A percentile compares a stretch with the other conserved stretches of the same genome.
These are phyloP conservation scores for Pseudopyricularia cyperi DNA, from an alignment of 2,329 filamentous ascomycete genomes.

Conservation along the genomic window DNA sequence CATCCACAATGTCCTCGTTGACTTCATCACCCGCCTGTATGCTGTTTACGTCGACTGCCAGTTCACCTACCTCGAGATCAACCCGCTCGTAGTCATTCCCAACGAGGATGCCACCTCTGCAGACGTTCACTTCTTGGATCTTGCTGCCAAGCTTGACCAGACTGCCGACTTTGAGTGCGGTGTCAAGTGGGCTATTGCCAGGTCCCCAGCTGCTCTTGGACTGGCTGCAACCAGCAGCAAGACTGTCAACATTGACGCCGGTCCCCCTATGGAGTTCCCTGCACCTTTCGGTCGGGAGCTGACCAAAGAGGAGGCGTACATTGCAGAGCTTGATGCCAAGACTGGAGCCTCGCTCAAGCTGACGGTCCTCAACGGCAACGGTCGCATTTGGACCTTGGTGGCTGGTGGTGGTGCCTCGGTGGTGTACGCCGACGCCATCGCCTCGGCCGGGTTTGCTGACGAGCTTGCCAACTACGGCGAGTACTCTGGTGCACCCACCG, in stretches of 20 bases:
- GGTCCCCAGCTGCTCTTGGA: constrained; percentile 78
- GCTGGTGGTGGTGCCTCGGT: constrained; percentile 99
- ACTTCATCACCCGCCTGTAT: constrained; percentile 97
- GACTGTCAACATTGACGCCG: constrained; percentile 88
- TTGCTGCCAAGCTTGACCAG: constrained; percentile 97
- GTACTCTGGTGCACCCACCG: constrained; percentile 96
- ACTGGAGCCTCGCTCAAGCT: constrained; percentile 98
- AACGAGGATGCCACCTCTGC: constrained; percentile 86
- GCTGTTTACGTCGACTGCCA: constrained; percentile 99
- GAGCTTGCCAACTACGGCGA: constrained; percentile 99
- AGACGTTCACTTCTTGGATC: constrained; percentile 92
- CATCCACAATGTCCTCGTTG: constrained; percentile 94
- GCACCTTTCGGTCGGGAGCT: constrained; percentile 97
- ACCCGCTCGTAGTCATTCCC: constrained; percentile 95
- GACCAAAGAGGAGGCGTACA: constrained; percentile 98
- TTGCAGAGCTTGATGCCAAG: constrained; percentile 97
- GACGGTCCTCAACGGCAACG: constrained; percentile 82
- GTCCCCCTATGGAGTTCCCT: constrained; percentile 97
- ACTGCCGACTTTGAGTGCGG: constrained; percentile 99
- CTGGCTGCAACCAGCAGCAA: constrained; percentile 55
- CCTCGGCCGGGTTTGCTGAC: constrained; percentile 84
- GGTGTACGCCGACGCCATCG: constrained; percentile 97
- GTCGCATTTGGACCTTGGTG: constrained; percentile 95
- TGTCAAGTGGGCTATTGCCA: constrained; percentile 96
- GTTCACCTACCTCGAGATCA: constrained; percentile 99